A percentile compares a stretch with the other conserved stretches of the same genome.
These are phyloP conservation scores for Kluyveromyces aestuarii DNA, from an alignment of 805 yeast genomes.

Conservation along the genomic window DNA sequence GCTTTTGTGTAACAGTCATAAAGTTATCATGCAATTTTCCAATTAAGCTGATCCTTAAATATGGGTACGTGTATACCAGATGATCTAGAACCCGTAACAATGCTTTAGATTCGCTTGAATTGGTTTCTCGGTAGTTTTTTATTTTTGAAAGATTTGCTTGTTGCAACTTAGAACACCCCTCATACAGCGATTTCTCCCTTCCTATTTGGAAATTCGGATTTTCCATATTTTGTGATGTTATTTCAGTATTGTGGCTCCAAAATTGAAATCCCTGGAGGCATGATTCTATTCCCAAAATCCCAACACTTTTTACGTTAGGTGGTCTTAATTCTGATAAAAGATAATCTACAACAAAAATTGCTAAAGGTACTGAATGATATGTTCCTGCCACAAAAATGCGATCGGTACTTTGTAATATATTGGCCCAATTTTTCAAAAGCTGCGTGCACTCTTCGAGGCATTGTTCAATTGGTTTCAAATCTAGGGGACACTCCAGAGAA, in stretches of 20 bases:
- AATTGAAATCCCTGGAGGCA: constrained; percentile 30
- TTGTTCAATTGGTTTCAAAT: constrained; percentile 19
- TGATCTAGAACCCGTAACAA: constrained; percentile 34
- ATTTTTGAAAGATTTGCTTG: constrained; percentile 16
- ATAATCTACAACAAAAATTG: constrained; percentile 37
- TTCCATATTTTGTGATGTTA: constrained; percentile 1
- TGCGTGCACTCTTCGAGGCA: constrained; percentile 36
- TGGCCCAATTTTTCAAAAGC: constrained; percentile 41
- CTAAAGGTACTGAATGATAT: constrained; percentile 46
- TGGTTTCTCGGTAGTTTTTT: constrained; percentile 32
- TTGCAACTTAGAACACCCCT: constrained; percentile 20
- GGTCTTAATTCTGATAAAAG: constrained; percentile 29
- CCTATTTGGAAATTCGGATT: constrained; percentile 13
- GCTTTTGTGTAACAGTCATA: constrained; percentile 42
- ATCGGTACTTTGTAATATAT: constrained; percentile 39
- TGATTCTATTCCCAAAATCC: constrained; percentile 31
- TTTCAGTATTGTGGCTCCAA: constrained; percentile 33
- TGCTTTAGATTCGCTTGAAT: constrained; percentile 32
- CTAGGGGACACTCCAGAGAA: constrained; percentile 29
- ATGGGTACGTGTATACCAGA: constrained; percentile 34
- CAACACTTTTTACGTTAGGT: constrained; percentile 17
- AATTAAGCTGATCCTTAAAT: constrained; percentile 37
- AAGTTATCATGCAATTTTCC: constrained; percentile 45
- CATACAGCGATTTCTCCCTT: constrained; percentile 24
- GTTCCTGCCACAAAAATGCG: constrained; percentile 41